Conservation (phyloP, 495 filamentous ascomycete species). For the Penicillium ucsense region DNA sequence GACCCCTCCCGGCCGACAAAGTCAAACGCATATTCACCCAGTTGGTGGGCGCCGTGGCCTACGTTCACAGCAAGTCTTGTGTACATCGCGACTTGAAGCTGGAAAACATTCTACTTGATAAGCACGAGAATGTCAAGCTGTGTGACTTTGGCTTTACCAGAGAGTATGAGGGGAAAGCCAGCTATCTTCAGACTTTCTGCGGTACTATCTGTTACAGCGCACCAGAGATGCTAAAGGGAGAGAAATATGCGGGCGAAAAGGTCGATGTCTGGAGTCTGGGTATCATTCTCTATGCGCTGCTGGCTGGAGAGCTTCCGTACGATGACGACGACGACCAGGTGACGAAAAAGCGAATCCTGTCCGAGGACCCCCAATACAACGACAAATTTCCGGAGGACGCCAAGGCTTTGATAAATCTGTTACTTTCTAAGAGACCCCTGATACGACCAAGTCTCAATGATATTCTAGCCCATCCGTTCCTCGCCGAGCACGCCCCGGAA, state of each 20-base stretch:
- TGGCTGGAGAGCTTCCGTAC: slow-evolving; percentile 89
- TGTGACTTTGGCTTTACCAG: slow-evolving; percentile 97
- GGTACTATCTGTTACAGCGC: slow-evolving; percentile 97
- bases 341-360: slow-evolving; percentile 78
- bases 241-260: slow-evolving; percentile 95
- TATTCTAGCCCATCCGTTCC: slow-evolving; percentile 79
- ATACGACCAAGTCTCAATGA: slow-evolving; percentile 78
- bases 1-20: slow-evolving; percentile 74
- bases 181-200: slow-evolving; percentile 95
- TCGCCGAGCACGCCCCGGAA: slow-evolving; percentile 76
- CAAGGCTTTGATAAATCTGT: slow-evolving; percentile 57
- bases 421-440: slow-evolving; percentile 83
- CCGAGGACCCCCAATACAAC: slow-evolving; percentile 74
- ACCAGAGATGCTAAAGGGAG: slow-evolving; percentile 95
- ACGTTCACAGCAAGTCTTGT: slow-evolving; percentile 91
- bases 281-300: slow-evolving; percentile 86
- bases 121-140: slow-evolving; percentile 96
- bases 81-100: slow-evolving; percentile 96
- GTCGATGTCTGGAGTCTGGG: slow-evolving; percentile 98
- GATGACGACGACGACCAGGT: slow-evolving; percentile 86
- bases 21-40: slow-evolving; percentile 95
- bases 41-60: slow-evolving; percentile 87
- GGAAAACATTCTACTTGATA: slow-evolving; percentile 95
- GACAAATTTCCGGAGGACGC: slow-evolving; percentile 71
- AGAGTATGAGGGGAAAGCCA: slow-evolving; percentile 92